These are phyloP conservation scores for Penicillium sp. DNA, from an alignment of 2,329 filamentous ascomycete genomes.

Conservation along the genomic window DNA sequence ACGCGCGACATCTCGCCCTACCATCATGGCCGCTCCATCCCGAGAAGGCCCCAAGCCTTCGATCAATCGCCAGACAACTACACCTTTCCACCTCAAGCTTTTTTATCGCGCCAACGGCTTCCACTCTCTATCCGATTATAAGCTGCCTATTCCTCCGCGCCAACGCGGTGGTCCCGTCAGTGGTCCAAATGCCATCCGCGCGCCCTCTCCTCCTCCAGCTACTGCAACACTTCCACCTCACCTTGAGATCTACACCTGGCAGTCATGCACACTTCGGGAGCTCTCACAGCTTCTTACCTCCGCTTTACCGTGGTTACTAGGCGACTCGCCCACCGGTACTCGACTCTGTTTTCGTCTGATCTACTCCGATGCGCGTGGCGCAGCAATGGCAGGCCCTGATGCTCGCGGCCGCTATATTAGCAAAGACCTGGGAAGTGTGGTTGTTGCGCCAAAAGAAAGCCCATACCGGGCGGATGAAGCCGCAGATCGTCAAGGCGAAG, in stretches of 20 bases:
- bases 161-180: constrained; percentile 26
- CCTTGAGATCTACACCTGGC: constrained; percentile 84
- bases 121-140: constrained; percentile 54
- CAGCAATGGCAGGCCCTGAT: constrained; percentile 37
- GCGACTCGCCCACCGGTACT: constrained; percentile 73
- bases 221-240: constrained; percentile 60
- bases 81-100: constrained; percentile 81
- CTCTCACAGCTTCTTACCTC: constrained; percentile 74
- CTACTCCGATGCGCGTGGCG: constrained; percentile 68
- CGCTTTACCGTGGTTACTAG: constrained; percentile 67
- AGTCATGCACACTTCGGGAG: constrained; percentile 75
- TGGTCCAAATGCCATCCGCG: constrained; percentile 43
- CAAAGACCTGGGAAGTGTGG: constrained; percentile 79
- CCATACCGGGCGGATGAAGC: constrained; percentile 29
- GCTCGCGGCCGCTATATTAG: constrained; percentile 65
- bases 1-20: constrained; percentile 1
- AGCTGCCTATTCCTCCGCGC: constrained; percentile 28
- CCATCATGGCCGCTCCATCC: constrained; percentile 22
- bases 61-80: constrained; percentile 67
- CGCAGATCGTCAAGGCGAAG: constrained; percentile 41
- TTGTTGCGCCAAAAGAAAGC: constrained; percentile 58
- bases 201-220: constrained; percentile 49
- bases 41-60: constrained; percentile 37
- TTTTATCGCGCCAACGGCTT: constrained; percentile 76
- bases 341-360: constrained; percentile 85